These are phyloP conservation scores for Aspergillus bertholletiae DNA, from an alignment of 495 filamentous ascomycete species.

Conservation along the genomic window DNA sequence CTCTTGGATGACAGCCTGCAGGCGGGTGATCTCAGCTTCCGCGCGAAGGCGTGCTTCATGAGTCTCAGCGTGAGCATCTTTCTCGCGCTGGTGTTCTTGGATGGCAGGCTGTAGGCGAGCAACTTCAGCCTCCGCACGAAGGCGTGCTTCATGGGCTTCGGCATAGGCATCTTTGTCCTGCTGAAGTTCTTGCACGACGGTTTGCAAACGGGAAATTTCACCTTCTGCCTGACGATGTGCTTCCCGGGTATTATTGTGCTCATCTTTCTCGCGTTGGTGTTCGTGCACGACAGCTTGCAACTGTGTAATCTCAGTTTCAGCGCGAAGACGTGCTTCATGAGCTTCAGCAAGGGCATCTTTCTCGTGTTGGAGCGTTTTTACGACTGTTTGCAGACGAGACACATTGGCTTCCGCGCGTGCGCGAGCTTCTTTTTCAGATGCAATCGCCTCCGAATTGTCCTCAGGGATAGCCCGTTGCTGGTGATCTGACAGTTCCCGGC, in stretches of 20 bases:
- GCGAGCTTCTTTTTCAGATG: constrained; percentile 56
- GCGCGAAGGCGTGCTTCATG: constrained; percentile 10
- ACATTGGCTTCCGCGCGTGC: constrained; percentile 51
- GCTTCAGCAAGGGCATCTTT: constrained; percentile 33
- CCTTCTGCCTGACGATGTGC: constrained; percentile 10
- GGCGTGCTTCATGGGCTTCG: constrained; percentile 48
- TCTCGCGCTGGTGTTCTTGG: constrained; percentile 9
- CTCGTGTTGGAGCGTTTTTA: constrained; percentile 28
- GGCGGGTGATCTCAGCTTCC: constrained; percentile 18
- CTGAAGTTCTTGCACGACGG: constrained; percentile 25
- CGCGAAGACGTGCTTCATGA: constrained; percentile 41
- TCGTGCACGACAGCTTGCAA: constrained; percentile 13
- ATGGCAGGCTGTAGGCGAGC: constrained; percentile 15
- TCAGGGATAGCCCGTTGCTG: constrained; percentile 27
- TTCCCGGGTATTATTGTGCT: background rate
- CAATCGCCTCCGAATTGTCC: constrained; percentile 25
- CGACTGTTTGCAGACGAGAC: constrained; percentile 27
- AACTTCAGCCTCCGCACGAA: constrained; percentile 18
- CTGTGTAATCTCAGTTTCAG: constrained; percentile 18
- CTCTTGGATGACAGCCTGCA: constrained; percentile 20
- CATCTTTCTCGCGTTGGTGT: constrained; percentile 8
- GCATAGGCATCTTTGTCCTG: constrained; percentile 23
- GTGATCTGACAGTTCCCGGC: constrained; percentile 25
- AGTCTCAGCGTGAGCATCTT: background rate
- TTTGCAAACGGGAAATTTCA: constrained; percentile 42